Base-by-base conservation (phyloP, 192 early-diverging fungal genomes). In the Entomortierella beljakovae region DNA sequence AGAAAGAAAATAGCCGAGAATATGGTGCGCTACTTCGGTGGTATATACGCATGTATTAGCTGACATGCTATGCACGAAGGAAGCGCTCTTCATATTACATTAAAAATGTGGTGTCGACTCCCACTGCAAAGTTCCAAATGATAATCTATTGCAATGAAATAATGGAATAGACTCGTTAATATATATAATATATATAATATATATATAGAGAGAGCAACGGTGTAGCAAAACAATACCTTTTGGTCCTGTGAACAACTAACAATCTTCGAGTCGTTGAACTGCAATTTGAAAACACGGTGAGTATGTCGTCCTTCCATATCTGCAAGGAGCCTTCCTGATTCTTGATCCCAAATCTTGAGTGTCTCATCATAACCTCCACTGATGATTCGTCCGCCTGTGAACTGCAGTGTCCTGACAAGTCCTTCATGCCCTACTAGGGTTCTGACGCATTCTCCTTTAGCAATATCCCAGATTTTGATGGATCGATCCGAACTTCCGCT, bases 361-460 rank as follows among this genome's bases (percentile, higher is more conserved):
- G 91, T 88, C 67, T 93, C 89, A 71, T 97, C 93, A 76, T 98
- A 98, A 25, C 91, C 90, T 3, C 94, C 96, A n/a, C 92, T 93
- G 20, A 98, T 92, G 18, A 97, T 83, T 20, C 87, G 71, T 29
- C 87, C 74, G 51, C 67, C 52, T 52, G 91, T 81, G 66, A 94
- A 88, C 61, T 91, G 89, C 3, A 95, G 61, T 0, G 94, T 93
- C 37, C 94, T 82, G 0, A 95, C 94, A 6, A 95, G 77, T 22
- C 87, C 87, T 1, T 81, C 84, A 70, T 95, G 94, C 0, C 88
- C 90, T 2, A 46, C 23, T 49, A 90, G 60, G 8, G 82, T 85
- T 22, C 79, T 58, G 11, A 84, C 26, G 37, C 88, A 88, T 23
- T 81, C 71, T 3, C 82, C 89, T 31, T 64, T 68, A 0, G 64